Evolutionary conservation across 2,329 filamentous ascomycete genomes (phyloP).

Genomic region (Aspergillus pseudoviridinutans): DNA sequence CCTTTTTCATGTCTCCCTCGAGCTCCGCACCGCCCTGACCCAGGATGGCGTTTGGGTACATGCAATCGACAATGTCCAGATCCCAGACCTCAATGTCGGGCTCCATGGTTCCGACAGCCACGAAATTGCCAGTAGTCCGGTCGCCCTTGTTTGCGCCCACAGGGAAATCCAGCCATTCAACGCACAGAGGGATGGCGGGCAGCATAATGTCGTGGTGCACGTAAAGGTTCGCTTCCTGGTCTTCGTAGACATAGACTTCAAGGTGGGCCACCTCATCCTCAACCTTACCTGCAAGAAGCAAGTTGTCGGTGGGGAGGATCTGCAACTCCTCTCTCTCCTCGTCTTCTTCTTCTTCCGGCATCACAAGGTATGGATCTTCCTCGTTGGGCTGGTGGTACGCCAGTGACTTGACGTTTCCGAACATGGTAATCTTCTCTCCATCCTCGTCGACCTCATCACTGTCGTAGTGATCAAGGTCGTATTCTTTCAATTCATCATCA

Average conservation of each 20-base stretch:
- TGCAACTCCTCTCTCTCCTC: constrained; percentile 93
- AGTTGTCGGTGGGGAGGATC: constrained; percentile 86
- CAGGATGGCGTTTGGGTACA: constrained; percentile 96
- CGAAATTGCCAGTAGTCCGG: constrained; percentile 77
- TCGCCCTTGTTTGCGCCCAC: constrained; percentile 67
- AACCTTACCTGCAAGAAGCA: constrained; percentile 86
- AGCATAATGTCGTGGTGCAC: constrained; percentile 99
- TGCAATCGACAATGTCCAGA: constrained; percentile 89
- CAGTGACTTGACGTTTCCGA: constrained; percentile 89
- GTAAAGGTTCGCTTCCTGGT: constrained; percentile 91
- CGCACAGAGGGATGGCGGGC: constrained; percentile 87
- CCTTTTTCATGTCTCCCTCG: constrained; percentile 52
- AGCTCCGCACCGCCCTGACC: constrained; percentile 61
- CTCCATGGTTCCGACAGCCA: constrained; percentile 94
- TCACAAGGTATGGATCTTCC: constrained; percentile 93
- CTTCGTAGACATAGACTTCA: constrained; percentile 97
- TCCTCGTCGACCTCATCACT: constrained; percentile 68
- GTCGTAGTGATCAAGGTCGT: constrained; percentile 94
- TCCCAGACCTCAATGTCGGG: constrained; percentile 99
- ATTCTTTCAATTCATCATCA: constrained; percentile 86
- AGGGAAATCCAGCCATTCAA: constrained; percentile 94
- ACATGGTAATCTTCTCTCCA: constrained; percentile 77
- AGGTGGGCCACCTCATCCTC: constrained; percentile 96
- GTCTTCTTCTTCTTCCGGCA: constrained; percentile 74
- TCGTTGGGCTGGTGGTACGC: constrained; percentile 93